Conservation (phyloP, 306 rosid genomes). For the Trichosanthes truncata region DNA sequence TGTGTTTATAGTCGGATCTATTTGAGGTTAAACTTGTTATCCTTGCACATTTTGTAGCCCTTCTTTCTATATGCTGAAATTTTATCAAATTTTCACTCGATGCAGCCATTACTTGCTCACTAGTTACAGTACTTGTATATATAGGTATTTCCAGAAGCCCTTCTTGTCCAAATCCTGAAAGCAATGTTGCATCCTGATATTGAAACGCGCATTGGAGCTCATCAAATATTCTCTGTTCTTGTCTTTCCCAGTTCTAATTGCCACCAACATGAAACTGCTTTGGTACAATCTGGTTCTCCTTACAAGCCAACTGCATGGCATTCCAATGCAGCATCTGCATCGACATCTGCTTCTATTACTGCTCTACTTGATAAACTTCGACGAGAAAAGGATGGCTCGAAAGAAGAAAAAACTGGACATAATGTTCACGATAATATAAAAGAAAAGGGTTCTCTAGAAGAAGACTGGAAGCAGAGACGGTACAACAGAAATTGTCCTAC, state of each 20-base stretch:
- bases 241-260: constrained; percentile 58
- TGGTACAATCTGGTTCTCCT: constrained; percentile 39
- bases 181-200: constrained; percentile 78
- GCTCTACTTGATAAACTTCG: constrained; percentile 93
- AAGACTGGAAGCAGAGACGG: constrained; percentile 56
- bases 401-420: constrained; percentile 30
- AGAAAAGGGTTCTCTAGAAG: constrained; percentile 40
- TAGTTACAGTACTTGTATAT: neutral
- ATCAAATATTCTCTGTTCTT: constrained; percentile 78
- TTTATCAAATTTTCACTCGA: neutral
- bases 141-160: constrained; percentile 85
- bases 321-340: constrained; percentile 53
- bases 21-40: neutral
- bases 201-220: constrained; percentile 87
- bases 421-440: constrained; percentile 31
- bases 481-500: constrained; percentile 55
- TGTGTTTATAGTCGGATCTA: neutral
- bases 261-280: constrained; percentile 35
- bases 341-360: constrained; percentile 76
- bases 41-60: neutral
- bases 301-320: constrained; percentile 51
- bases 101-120: neutral
- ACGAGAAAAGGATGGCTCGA: constrained; percentile 47
- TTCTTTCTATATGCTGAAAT: neutral
- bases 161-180: constrained; percentile 77